phyloP scores from a whole-genome alignment of 225 moss, liverwort and hornwort species.

The Sphagnum tenellum region DNA sequence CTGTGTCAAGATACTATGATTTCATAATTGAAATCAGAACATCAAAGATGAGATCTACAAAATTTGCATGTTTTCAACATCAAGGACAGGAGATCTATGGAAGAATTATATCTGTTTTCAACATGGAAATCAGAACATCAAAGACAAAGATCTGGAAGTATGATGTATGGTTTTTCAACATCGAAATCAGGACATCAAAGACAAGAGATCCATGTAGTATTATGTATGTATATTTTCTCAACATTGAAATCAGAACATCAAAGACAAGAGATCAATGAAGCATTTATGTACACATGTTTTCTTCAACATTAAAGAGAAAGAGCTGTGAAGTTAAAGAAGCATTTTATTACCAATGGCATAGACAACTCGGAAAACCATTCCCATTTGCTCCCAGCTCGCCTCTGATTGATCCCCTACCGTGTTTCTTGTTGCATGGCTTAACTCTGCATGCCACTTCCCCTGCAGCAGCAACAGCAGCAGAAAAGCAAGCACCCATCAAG shows the following conservation, averaged over 20 bases:
- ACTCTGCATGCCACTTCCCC: conserved; percentile 26
- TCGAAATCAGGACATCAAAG: too few relatives aligned
- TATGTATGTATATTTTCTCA: background rate
- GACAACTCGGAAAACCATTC: conserved; percentile 74
- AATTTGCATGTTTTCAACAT: too few relatives aligned
- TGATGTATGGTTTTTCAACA: too few relatives aligned
- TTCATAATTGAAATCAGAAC: background rate
- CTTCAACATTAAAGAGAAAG: background rate
- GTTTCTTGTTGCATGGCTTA: conserved; percentile 1
- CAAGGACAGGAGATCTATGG: too few relatives aligned
- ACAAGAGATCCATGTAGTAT: too few relatives aligned
- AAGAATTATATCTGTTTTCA: too few relatives aligned
- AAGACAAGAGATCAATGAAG: background rate
- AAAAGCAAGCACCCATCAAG: too few relatives aligned
- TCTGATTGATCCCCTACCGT: conserved; percentile 18
- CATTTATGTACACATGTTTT: too few relatives aligned
- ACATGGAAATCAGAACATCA: too few relatives aligned
- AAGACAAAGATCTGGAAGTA: too few relatives aligned
- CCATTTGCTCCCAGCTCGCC: conserved; percentile 80
- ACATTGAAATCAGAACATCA: background rate
- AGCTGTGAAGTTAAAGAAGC: background rate
- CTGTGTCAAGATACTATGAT: background rate
- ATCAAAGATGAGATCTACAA: background rate
- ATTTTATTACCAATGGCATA: conserved; percentile 50
- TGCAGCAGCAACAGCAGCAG: background rate